phyloP scores from a whole-genome alignment of 164 flowering plant genomes.

The Dillenia turbinata region DNA sequence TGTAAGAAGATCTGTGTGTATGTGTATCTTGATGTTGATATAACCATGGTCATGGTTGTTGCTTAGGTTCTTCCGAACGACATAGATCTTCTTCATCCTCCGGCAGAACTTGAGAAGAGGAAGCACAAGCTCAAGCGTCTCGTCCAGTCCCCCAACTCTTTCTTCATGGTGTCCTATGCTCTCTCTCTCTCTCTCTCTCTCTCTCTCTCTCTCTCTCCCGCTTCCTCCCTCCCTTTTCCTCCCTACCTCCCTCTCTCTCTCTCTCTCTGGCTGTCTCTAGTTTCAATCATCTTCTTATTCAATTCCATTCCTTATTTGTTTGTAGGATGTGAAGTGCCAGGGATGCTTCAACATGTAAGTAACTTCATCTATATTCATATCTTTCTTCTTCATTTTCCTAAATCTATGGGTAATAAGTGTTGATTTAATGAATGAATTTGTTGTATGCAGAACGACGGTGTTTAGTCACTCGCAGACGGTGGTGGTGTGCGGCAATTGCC shows the following conservation, averaged over 20 bases:
- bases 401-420: background rate
- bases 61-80: constrained; percentile 43
- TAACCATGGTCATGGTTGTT: background rate
- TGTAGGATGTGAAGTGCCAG: constrained; percentile 55
- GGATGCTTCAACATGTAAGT: constrained; percentile 63
- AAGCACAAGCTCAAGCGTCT: constrained; percentile 70
- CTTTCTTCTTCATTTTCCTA: background rate
- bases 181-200: background rate
- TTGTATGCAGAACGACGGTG: constrained; percentile 41
- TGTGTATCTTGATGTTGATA: too few species aligned
- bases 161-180: constrained; percentile 42
- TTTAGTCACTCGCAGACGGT: constrained; percentile 60
- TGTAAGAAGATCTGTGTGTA: too few species aligned
- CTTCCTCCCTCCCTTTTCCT: too few species aligned
- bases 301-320: background rate
- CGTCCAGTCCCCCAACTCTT: constrained; percentile 58
- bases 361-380: background rate
- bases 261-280: too few species aligned
- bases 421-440: background rate
- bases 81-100: constrained; percentile 53
- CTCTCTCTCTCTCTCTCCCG: background rate
- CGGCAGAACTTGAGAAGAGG: constrained; percentile 57
- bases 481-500: constrained; percentile 53
- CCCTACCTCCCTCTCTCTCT: too few species aligned
- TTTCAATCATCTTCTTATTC: background rate